phyloP scores from a whole-genome alignment of 2,329 filamentous ascomycete genomes.

The Cytospora piceicola region DNA sequence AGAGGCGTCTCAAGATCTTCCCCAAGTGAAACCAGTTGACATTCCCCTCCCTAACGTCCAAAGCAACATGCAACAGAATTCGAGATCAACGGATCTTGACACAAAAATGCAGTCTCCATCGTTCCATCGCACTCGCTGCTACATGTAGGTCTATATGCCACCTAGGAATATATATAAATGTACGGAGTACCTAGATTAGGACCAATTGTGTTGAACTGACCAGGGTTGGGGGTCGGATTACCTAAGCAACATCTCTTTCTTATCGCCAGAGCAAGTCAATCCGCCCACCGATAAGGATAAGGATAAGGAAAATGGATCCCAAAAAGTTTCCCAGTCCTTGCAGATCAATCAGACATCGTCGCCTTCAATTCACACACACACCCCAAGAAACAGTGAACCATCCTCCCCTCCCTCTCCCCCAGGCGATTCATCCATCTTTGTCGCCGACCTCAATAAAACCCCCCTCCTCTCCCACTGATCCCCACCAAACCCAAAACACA shows the following conservation, averaged over 20 bases:
- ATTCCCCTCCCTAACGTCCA: too few relatives aligned
- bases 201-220: too few relatives aligned
- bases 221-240: not conserved
- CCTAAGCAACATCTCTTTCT: not conserved
- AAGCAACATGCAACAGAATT: too few relatives aligned
- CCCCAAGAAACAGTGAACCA: slow-evolving; percentile 3
- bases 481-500: slow-evolving; percentile 31
- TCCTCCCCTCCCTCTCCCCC: not conserved
- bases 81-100: too few relatives aligned
- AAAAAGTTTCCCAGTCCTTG: slow-evolving; percentile 27
- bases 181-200: too few relatives aligned
- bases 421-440: not conserved
- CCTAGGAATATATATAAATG: too few relatives aligned
- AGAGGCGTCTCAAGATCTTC: too few relatives aligned
- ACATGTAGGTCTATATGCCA: too few relatives aligned
- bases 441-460: slow-evolving; percentile 11
- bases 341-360: slow-evolving; percentile 4
- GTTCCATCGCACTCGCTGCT: too few relatives aligned
- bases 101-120: too few relatives aligned
- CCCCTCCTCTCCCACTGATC: not conserved
- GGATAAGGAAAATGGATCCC: slow-evolving; percentile 23
- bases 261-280: not conserved
- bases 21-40: too few relatives aligned
- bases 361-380: not conserved
- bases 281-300: slow-evolving; percentile 15